These are phyloP conservation scores for Kernera saxatilis DNA, from an alignment of 345 rosid genomes.

Conservation along the genomic window DNA sequence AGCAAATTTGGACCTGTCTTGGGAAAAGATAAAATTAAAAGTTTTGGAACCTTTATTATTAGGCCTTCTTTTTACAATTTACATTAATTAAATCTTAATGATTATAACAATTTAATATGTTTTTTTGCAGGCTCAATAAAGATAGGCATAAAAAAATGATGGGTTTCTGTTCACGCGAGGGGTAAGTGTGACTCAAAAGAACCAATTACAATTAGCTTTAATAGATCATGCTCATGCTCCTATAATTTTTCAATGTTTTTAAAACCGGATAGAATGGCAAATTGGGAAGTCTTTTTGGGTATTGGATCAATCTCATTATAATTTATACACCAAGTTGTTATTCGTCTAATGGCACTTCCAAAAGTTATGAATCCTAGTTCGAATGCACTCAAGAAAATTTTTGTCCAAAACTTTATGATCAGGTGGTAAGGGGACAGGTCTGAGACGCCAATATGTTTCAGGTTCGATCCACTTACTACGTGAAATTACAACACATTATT, in stretches of 20 bases:
- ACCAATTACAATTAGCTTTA: neutral
- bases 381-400: no score
- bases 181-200: neutral
- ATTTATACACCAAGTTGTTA: no score
- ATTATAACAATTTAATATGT: neutral
- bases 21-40: neutral
- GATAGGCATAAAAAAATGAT: constrained; percentile 18
- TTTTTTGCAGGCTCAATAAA: constrained; percentile 25
- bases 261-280: neutral
- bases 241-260: neutral
- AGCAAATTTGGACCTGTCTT: neutral
- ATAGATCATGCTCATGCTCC: neutral
- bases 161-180: constrained; percentile 6
- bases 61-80: neutral
- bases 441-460: no score
- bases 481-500: no score
- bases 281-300: no score
- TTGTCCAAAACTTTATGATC: no score
- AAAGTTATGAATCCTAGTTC: no score
- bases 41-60: neutral
- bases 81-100: neutral
- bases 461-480: no score
- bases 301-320: no score
- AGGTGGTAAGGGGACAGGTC: no score
- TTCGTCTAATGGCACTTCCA: no score